phyloP scores from a whole-genome alignment of 2,329 filamentous ascomycete genomes.

The Colletotrichum sojae region DNA sequence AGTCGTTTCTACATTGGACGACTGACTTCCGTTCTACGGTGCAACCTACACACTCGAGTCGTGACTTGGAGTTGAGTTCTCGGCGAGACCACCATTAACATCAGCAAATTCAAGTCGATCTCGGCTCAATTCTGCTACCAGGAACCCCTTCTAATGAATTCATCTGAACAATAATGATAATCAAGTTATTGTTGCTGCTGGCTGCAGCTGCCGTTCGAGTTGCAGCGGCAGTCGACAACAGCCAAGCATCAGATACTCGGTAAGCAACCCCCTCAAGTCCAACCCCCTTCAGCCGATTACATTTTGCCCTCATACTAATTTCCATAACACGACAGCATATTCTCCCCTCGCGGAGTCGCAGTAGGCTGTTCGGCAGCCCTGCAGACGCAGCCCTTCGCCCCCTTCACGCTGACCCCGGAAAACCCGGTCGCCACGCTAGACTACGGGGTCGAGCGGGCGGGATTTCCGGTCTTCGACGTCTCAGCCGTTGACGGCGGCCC shows the following conservation, averaged over 20 bases:
- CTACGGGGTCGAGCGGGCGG: slow-evolving; percentile 51
- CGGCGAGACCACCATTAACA: neutral
- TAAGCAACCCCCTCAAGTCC: neutral
- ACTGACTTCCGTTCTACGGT: too few species aligned
- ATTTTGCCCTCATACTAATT: neutral
- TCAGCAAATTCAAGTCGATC: neutral
- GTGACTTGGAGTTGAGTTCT: neutral
- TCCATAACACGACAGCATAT: neutral
- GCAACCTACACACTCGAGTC: neutral
- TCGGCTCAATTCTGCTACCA: neutral
- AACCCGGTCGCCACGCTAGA: slow-evolving; percentile 45
- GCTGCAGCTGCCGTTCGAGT: neutral
- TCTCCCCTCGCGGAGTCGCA: slow-evolving; percentile 12
- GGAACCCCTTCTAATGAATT: too few species aligned
- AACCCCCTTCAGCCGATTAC: neutral
- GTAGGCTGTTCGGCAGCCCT: neutral
- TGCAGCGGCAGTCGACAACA: neutral
- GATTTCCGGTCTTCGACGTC: slow-evolving; percentile 51
- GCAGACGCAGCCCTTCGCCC: slow-evolving; percentile 3
- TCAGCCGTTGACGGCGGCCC: slow-evolving; percentile 41
- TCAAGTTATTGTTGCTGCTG: neutral
- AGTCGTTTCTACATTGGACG: too few species aligned
- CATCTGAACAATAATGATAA: neutral
- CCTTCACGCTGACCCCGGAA: slow-evolving; percentile 23
- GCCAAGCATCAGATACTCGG: neutral